These are phyloP conservation scores for Bipolaris bicolor DNA, from an alignment of 2,329 filamentous ascomycete species.

Conservation along the genomic window DNA sequence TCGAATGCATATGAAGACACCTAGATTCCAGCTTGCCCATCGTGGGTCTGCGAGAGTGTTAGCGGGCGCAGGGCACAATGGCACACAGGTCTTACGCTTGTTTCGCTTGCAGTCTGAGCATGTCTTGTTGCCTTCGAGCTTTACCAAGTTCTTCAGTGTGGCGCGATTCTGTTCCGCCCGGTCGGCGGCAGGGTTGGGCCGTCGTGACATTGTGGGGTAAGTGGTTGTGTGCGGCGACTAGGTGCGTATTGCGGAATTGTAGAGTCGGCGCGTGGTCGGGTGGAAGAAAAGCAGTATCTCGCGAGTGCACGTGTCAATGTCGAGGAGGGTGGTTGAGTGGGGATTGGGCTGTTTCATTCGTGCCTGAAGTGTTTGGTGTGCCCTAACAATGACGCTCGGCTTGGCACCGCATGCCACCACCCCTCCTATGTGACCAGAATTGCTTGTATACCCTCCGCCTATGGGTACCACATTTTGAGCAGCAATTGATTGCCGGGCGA, in stretches of 20 bases:
- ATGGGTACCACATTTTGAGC: neutral
- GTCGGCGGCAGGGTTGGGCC: constrained; percentile 80
- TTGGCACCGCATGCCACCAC: constrained; percentile 12
- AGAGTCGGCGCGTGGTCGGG: constrained; percentile 3
- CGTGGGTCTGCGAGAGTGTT: constrained; percentile 73
- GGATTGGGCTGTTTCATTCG: constrained; percentile 20
- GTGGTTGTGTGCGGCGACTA: constrained; percentile 15
- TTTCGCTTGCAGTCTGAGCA: constrained; percentile 99
- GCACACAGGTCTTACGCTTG: constrained; percentile 71
- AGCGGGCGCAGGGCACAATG: constrained; percentile 28
- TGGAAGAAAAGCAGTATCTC: constrained; percentile 1
- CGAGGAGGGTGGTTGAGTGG: constrained; percentile 14
- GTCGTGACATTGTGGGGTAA: constrained; percentile 72
- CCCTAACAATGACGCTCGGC: constrained; percentile 23
- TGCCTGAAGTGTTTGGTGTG: constrained; percentile 21
- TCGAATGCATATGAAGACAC: constrained; percentile 95
- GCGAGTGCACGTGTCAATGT: constrained; percentile 16
- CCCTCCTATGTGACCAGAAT: neutral
- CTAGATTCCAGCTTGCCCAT: constrained; percentile 99
- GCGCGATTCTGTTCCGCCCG: constrained; percentile 90
- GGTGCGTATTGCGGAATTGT: constrained; percentile 2
- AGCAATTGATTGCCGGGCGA: neutral
- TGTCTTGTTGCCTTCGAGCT: constrained; percentile 92
- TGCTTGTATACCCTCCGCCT: neutral
- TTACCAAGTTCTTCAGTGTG: constrained; percentile 92